Percentiles rank a stretch among this genome's conserved stretches.
These are phyloP conservation scores for Fusarium agapanthi DNA, from an alignment of 2,329 filamentous ascomycete genomes.

Conservation along the genomic window DNA sequence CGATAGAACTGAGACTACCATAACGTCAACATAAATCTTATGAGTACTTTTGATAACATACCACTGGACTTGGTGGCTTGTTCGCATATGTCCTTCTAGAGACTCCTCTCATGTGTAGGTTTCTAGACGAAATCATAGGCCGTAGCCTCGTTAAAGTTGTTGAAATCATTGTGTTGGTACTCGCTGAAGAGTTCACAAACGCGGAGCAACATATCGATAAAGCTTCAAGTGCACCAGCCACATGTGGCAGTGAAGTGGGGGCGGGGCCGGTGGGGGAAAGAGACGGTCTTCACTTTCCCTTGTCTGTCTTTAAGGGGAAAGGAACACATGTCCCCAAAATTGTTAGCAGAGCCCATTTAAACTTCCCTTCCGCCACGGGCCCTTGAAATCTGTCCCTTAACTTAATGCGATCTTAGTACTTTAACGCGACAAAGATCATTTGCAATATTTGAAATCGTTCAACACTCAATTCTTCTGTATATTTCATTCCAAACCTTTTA, in stretches of 20 bases:
- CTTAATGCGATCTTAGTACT: conserved; percentile 33
- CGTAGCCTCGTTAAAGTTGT: conserved; percentile 21
- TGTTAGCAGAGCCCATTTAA: conserved; percentile 28
- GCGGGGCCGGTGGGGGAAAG: conserved; percentile 27
- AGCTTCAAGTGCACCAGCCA: conserved; percentile 23
- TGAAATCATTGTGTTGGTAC: conserved; percentile 13
- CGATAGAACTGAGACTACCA: conserved; percentile 74
- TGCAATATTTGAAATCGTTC: conserved; percentile 2
- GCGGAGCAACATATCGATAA: conserved; percentile 6
- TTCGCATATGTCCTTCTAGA: conserved; percentile 38
- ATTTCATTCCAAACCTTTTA: background rate
- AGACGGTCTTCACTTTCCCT: conserved; percentile 8
- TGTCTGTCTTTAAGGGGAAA: conserved; percentile 30
- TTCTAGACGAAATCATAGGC: conserved; percentile 4
- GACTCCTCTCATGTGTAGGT: background rate
- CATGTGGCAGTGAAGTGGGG: conserved; percentile 25
- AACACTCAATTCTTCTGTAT: conserved; percentile 2
- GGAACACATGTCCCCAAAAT: conserved; percentile 48
- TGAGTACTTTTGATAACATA: conserved; percentile 8
- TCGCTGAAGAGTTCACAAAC: background rate
- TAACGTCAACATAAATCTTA: background rate
- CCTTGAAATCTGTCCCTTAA: conserved; percentile 43
- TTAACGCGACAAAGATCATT: conserved; percentile 14
- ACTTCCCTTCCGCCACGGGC: conserved; percentile 6
- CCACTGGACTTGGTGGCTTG: conserved; percentile 42